These are phyloP conservation scores for Larix kaempferi DNA, from an alignment of 75 land plant species.

Conservation along the genomic window DNA sequence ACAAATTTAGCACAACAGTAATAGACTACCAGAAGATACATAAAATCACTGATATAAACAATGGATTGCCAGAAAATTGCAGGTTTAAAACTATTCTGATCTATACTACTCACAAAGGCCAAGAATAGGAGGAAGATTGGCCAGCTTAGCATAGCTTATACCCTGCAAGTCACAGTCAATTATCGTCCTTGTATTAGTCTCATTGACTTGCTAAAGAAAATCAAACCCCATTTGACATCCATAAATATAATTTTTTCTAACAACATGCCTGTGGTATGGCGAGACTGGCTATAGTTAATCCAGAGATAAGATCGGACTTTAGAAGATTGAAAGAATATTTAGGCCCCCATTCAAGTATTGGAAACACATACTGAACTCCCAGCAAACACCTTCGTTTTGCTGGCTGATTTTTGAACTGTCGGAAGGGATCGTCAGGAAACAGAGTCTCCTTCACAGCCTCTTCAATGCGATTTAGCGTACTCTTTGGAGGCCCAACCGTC, in stretches of 20 bases:
- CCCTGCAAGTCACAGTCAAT: constrained; percentile 20
- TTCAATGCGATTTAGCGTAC: constrained; percentile 27
- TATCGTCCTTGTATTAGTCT: neutral
- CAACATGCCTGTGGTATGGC: constrained; percentile 58
- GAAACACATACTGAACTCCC: constrained; percentile 59
- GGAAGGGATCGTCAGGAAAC: constrained; percentile 78
- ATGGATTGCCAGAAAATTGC: neutral
- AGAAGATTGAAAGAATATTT: constrained; percentile 34
- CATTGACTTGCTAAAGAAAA: neutral
- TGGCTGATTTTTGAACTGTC: constrained; percentile 58
- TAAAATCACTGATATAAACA: neutral
- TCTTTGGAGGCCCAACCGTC: constrained; percentile 37
- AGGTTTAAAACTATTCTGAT: neutral
- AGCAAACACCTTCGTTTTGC: constrained; percentile 19
- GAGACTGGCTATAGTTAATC: constrained; percentile 73
- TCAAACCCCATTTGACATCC: too few relatives aligned
- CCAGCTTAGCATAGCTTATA: constrained; percentile 51
- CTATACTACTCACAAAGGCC: constrained; percentile 39
- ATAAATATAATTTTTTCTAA: too few relatives aligned
- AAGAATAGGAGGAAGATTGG: constrained; percentile 40
- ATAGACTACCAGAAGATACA: too few relatives aligned
- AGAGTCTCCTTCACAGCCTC: constrained; percentile 48
- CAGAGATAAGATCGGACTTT: constrained; percentile 58
- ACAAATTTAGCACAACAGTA: too few relatives aligned
- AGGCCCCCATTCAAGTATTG: constrained; percentile 63